Evolutionary conservation across 2,329 filamentous ascomycete genomes (phyloP).

Genomic region (Chrysoporthe cubensis): DNA sequence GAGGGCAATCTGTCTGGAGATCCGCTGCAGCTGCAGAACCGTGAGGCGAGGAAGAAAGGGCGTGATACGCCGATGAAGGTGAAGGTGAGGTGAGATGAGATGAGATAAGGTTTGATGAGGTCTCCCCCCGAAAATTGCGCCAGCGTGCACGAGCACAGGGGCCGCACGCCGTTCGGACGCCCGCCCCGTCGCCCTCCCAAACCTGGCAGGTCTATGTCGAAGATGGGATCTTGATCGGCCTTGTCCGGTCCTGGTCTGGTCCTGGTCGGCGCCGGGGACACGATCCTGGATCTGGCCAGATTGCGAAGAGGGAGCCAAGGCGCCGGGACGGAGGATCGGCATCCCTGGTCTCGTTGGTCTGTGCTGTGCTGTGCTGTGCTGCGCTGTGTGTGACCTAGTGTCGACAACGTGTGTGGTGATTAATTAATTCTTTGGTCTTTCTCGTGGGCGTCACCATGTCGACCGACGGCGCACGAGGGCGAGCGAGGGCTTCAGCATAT

Average conservation of each 20-base stretch:
- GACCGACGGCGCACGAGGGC: no score
- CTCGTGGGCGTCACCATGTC: no score
- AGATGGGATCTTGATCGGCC: no score
- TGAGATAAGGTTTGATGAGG: conserved; percentile 1
- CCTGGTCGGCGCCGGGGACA: no score
- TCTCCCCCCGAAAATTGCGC: neutral
- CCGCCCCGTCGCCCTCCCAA: neutral
- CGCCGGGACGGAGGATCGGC: conserved; percentile 3
- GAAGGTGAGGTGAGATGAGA: neutral
- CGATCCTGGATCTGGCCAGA: neutral
- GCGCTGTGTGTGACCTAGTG: neutral
- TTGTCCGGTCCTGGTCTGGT: no score
- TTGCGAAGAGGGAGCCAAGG: neutral
- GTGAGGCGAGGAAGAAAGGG: neutral
- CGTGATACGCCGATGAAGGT: neutral
- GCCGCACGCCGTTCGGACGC: neutral
- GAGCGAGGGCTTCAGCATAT: no score
- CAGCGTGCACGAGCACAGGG: neutral
- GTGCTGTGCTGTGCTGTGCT: neutral
- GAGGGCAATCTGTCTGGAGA: neutral
- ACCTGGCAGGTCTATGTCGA: neutral
- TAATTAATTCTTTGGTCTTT: no score
- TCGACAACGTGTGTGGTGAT: neutral
- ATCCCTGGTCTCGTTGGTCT: neutral
- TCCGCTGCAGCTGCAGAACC: neutral